Percentiles rank a stretch among this genome's conserved stretches.
Evolutionary conservation across 73 alveolate species (phyloP).

Genomic region (Tetrahymena malaccensis): DNA sequence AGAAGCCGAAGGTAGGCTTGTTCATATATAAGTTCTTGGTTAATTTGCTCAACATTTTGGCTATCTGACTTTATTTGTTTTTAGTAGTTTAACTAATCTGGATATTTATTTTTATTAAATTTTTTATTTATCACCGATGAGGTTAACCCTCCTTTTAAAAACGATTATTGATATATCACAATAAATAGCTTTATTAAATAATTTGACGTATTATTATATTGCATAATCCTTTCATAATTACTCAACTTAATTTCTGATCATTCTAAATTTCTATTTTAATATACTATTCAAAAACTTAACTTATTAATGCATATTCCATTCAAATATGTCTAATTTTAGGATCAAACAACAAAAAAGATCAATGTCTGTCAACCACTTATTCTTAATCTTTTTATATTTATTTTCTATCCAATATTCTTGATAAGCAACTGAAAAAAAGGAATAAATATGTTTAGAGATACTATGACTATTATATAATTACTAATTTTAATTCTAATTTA

Average conservation of each 20-base stretch:
- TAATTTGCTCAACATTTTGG: not conserved
- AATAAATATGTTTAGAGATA: not conserved
- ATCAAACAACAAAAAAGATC: not conserved
- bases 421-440: not conserved
- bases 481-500: not conserved
- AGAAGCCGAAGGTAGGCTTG: conserved; percentile 1
- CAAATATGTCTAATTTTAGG: not conserved
- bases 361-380: not conserved
- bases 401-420: not conserved
- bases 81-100: not conserved
- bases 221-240: not conserved
- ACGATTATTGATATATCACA: not conserved
- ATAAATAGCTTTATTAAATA: not conserved
- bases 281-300: not conserved
- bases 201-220: not conserved
- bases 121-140: not conserved
- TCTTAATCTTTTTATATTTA: not conserved
- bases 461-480: too few relatives aligned
- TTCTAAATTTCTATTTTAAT: not conserved
- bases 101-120: not conserved
- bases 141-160: not conserved
- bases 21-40: not conserved
- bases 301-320: not conserved
- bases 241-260: not conserved
- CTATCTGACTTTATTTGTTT: not conserved